phyloP scores from a whole-genome alignment of 2,329 filamentous ascomycete genomes.

The Monosporascus sp. region DNA sequence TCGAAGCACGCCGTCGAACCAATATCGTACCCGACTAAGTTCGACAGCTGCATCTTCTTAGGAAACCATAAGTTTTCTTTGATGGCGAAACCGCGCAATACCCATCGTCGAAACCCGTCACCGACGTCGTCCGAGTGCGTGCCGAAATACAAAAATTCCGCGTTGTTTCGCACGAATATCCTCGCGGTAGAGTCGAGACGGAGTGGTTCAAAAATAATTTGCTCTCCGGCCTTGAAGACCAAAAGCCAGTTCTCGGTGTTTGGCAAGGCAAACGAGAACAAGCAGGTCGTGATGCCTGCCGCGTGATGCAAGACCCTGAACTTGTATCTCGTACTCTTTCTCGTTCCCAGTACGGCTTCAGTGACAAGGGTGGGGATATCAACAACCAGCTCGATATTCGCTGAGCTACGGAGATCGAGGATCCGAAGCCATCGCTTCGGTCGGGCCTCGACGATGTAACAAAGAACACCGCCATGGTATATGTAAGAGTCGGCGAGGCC shows the following conservation, averaged over 20 bases:
- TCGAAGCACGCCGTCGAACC: conserved; percentile 68
- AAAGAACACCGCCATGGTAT: conserved; percentile 59
- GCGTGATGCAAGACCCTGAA: conserved; percentile 54
- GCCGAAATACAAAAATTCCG: conserved; percentile 59
- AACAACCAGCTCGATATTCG: conserved; percentile 48
- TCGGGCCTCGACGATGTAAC: conserved; percentile 49
- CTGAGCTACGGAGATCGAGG: conserved; percentile 49
- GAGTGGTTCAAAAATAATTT: conserved; percentile 35
- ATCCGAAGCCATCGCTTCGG: conserved; percentile 43
- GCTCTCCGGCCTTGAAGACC: conserved; percentile 37
- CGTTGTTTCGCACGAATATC: conserved; percentile 64
- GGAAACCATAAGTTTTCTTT: conserved; percentile 32
- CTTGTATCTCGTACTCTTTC: conserved; percentile 32
- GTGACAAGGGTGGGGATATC: conserved; percentile 41
- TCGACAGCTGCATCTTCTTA: conserved; percentile 45
- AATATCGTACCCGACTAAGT: conserved; percentile 59
- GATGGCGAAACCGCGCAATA: conserved; percentile 50
- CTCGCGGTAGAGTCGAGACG: conserved; percentile 43
- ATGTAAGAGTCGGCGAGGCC: conserved; percentile 57
- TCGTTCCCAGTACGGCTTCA: conserved; percentile 30
- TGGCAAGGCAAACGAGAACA: conserved; percentile 41
- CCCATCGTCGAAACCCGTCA: conserved; percentile 59
- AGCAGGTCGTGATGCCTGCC: conserved; percentile 51
- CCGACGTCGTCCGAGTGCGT: conserved; percentile 50
- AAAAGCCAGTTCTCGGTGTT: conserved; percentile 46